Conservation (phyloP, 2,329 filamentous ascomycete species). For the Nigrospora sphaerica region DNA sequence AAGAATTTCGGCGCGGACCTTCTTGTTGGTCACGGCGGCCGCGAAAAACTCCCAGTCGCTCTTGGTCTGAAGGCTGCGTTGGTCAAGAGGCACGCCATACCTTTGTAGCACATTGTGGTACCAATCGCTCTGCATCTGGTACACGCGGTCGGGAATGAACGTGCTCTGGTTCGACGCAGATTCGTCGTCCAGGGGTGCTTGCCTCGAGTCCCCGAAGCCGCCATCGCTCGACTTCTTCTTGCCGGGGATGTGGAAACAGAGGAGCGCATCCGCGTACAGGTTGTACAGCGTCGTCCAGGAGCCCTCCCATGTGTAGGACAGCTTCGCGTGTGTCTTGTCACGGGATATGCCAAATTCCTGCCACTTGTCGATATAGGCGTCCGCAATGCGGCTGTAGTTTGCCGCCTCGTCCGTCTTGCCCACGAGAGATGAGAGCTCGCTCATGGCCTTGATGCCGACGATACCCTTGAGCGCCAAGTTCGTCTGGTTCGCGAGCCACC, state of each 20-base stretch:
- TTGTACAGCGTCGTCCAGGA: slow-evolving; percentile 80
- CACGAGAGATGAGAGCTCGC: slow-evolving; percentile 54
- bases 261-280: slow-evolving; percentile 65
- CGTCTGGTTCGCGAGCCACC: slow-evolving; percentile 66
- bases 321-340: slow-evolving; percentile 65
- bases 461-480: slow-evolving; percentile 73
- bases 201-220: slow-evolving; percentile 13
- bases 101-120: slow-evolving; percentile 72
- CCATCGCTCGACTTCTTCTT: slow-evolving; percentile 12
- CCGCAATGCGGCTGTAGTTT: slow-evolving; percentile 56
- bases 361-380: slow-evolving; percentile 65
- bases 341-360: slow-evolving; percentile 62
- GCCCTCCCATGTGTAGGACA: slow-evolving; percentile 75
- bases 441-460: slow-evolving; percentile 72
- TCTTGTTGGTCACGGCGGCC: slow-evolving; percentile 65
- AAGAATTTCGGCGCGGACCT: slow-evolving; percentile 64
- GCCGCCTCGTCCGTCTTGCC: slow-evolving; percentile 51
- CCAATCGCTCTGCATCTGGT: slow-evolving; percentile 74
- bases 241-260: slow-evolving; percentile 63
- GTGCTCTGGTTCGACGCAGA: slow-evolving; percentile 11
- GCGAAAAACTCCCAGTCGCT: slow-evolving; percentile 90
- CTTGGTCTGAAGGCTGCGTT: slow-evolving; percentile 77
- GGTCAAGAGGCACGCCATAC: slow-evolving; percentile 78
- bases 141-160: slow-evolving; percentile 70
- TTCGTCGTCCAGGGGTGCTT: slow-evolving; percentile 8